phyloP scores from a whole-genome alignment of 1,284 basidiomycete species.

The Malassezia arunalokei region DNA sequence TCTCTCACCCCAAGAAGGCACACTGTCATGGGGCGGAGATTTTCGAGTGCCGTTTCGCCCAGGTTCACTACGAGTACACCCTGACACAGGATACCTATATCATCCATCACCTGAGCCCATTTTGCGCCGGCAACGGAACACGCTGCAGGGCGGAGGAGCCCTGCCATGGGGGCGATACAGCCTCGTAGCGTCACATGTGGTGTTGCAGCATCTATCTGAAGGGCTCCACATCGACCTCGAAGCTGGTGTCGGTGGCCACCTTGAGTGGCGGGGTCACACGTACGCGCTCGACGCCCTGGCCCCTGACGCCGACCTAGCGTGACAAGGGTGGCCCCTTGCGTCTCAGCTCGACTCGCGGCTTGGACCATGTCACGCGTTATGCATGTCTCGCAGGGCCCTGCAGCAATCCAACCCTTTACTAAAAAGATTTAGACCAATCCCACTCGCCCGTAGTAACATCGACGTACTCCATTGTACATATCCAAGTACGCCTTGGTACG shows the following conservation, averaged over 20 bases:
- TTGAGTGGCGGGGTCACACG: constrained; percentile 1
- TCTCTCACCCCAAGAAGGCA: constrained; percentile 15
- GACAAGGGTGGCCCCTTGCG: not conserved
- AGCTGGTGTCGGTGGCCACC: not conserved
- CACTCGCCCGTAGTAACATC: too few species aligned
- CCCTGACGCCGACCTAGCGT: not conserved
- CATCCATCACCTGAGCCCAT: constrained; percentile 10
- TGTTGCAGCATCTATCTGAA: constrained; percentile 8
- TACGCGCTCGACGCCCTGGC: not conserved
- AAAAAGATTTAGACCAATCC: not conserved
- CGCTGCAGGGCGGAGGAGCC: not conserved
- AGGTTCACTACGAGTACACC: constrained; percentile 13
- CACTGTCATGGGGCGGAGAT: constrained; percentile 12
- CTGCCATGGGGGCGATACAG: constrained; percentile 12
- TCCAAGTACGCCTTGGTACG: too few species aligned
- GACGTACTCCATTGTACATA: too few species aligned
- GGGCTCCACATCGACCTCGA: constrained; percentile 13
- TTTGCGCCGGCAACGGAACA: not conserved
- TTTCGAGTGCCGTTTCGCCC: constrained; percentile 3
- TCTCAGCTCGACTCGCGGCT: not conserved
- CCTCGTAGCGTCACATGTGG: constrained; percentile 10
- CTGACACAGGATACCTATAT: constrained; percentile 13
- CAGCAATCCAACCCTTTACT: not conserved
- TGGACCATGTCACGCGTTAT: not conserved
- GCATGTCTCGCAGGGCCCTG: not conserved